phyloP scores from a whole-genome alignment of 169 alveolate genomes.

The Plasmodium billcollinsi region DNA sequence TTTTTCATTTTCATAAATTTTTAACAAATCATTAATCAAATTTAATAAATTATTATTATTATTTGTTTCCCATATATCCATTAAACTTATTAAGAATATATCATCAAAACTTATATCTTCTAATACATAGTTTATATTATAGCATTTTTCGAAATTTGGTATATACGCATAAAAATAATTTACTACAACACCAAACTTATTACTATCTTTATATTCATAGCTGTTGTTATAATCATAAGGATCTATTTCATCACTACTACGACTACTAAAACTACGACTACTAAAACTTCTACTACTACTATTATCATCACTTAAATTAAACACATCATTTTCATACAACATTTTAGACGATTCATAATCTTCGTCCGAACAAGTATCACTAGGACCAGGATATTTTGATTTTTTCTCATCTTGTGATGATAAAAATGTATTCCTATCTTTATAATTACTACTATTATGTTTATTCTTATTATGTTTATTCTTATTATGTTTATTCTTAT shows the following conservation, averaged over 20 bases:
- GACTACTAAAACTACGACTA: not conserved
- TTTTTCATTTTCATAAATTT: slow-evolving; percentile 59
- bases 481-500: not conserved
- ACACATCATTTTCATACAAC: no score
- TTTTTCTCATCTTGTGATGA: no score
- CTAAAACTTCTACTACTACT: not conserved
- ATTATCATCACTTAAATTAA: not conserved
- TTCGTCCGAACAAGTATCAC: no score
- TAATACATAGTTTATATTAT: not conserved
- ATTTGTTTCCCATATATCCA: slow-evolving; percentile 24
- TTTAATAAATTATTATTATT: slow-evolving; percentile 13
- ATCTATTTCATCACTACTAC: not conserved
- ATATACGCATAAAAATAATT: not conserved
- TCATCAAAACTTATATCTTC: slow-evolving; percentile 41
- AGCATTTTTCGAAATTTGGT: not conserved
- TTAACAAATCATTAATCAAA: slow-evolving; percentile 23
- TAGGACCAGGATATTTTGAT: no score
- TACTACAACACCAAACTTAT: not conserved
- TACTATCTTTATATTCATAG: not conserved
- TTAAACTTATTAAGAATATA: slow-evolving; percentile 18
- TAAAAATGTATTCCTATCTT: no score
- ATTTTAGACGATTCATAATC: no score
- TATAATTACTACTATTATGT: not conserved
- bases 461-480: not conserved
- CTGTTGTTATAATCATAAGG: not conserved